Base-by-base conservation (phyloP, 805 yeast species). In the Candida khao-thaluensis region DNA sequence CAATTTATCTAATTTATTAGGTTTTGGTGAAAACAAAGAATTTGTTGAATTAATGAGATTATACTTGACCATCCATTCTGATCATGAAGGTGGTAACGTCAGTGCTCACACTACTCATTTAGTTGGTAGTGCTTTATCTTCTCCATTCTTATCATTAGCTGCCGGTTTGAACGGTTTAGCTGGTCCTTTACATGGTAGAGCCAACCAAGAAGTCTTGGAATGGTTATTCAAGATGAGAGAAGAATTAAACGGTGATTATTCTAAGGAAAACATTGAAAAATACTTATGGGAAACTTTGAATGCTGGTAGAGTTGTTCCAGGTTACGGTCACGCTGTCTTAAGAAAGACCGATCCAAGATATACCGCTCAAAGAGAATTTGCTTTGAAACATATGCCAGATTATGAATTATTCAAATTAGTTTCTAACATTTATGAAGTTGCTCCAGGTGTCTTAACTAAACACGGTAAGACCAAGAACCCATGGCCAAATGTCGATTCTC, bases 391-490 rank as follows among this genome's bases (percentile, higher is more conserved):
- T 60, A 79, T 82, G 68, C 72, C 77, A 38, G 69, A 76, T 54
- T 83, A 83, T 60, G 76, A 73, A 37, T 70, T 80, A 54, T 82
- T 82, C 71, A 69, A 76, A 60, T 71, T 85, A 53, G 90, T 85
- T 51, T 69, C 77, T 49, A 72, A 74, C 61, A 66, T 82, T 43
- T 79, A 82, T 55, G 72, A 77, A 53, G 74, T 84, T 44, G 91
- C 89, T 23, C 91, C 93, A 41, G 76, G 73, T 43, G 90, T 85
- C 30, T 69, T 85, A 55, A 79, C 76, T 48, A 66, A 79, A 66
- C 91, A 85, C 66, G 91, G 93, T 43, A 85, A 85, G 72, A 82
- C 90, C 59, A 81, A 82, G 72, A 85, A 85, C 71, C 93, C 93
- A 48, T 81, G 74, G 74, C 93, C 93, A 46, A 85, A 85, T 59